Evolutionary conservation across 352 stramenopile species (phyloP).

Genomic region (Peronospora destructor): DNA sequence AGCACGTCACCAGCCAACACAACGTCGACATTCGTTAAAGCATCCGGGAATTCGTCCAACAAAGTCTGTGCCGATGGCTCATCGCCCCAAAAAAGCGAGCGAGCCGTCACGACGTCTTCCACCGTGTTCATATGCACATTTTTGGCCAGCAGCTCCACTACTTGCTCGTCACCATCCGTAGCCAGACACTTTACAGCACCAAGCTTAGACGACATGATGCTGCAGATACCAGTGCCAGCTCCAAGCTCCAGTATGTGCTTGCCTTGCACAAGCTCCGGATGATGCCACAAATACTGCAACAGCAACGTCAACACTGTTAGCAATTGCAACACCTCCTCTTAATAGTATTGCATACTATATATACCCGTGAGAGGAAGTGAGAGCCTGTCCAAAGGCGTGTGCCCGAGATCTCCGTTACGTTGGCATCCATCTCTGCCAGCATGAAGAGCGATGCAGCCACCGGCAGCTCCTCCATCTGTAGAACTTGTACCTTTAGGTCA

Average conservation of each 20-base stretch:
- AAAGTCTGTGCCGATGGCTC: conserved; percentile 31
- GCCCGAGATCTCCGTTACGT: conserved; percentile 66
- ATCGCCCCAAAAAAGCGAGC: conserved; percentile 56
- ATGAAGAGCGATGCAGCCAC: conserved; percentile 52
- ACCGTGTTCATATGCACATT: conserved; percentile 43
- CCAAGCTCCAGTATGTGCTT: conserved; percentile 62
- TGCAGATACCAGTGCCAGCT: conserved; percentile 63
- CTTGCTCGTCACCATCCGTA: conserved; percentile 62
- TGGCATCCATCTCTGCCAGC: conserved; percentile 54
- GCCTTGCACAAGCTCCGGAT: conserved; percentile 37
- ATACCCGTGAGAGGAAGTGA: conserved; percentile 48
- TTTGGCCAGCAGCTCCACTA: conserved; percentile 41
- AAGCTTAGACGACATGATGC: conserved; percentile 54
- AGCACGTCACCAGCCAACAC: conserved; percentile 71
- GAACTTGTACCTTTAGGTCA: conserved; percentile 37
- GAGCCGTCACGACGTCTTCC: conserved; percentile 21
- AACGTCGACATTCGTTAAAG: conserved; percentile 35
- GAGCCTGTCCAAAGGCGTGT: conserved; percentile 71
- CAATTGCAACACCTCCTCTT: not conserved
- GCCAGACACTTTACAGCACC: conserved; percentile 41
- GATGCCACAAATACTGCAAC: conserved; percentile 40
- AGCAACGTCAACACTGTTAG: conserved; percentile 3
- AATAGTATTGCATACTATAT: not conserved
- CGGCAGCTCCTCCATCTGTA: conserved; percentile 56
- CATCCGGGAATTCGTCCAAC: conserved; percentile 24